Evolutionary conservation across 129 eudicot genomes (phyloP).

Genomic region (Tanacetum coccineum): DNA sequence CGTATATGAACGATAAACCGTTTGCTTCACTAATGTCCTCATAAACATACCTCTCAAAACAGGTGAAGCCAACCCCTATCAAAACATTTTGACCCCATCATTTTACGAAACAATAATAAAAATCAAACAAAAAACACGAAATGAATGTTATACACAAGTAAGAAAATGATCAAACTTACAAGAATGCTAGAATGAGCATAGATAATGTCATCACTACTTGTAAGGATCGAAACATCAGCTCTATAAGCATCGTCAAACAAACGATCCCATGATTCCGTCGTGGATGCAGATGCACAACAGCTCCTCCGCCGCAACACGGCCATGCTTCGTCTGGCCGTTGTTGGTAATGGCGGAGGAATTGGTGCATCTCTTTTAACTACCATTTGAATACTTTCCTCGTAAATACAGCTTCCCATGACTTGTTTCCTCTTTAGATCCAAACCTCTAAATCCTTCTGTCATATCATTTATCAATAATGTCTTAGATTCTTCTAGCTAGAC

Average conservation of each 20-base stretch:
- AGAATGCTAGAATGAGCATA: slow-evolving; percentile 70
- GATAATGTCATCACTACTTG: slow-evolving; percentile 48
- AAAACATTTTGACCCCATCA: slow-evolving; percentile 5
- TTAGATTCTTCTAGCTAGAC: slow-evolving; percentile 17
- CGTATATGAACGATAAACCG: slow-evolving; percentile 46
- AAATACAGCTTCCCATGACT: slow-evolving; percentile 26
- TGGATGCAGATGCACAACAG: slow-evolving; percentile 21
- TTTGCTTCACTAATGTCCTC: slow-evolving; percentile 35
- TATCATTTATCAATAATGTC: slow-evolving; percentile 16
- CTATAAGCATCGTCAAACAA: slow-evolving; percentile 84
- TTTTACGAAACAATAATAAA: not conserved
- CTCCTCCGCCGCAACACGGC: slow-evolving; percentile 20
- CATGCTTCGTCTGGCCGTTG: not conserved
- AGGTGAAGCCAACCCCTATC: slow-evolving; percentile 83
- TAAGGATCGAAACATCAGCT: slow-evolving; percentile 72
- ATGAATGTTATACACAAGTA: too few species aligned
- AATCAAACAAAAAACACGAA: not conserved
- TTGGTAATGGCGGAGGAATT: slow-evolving; percentile 63
- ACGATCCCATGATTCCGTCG: slow-evolving; percentile 52
- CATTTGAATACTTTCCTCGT: slow-evolving; percentile 22
- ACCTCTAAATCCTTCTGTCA: slow-evolving; percentile 13
- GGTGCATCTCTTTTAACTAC: slow-evolving; percentile 31
- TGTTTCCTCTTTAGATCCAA: too few species aligned
- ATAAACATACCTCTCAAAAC: slow-evolving; percentile 62
- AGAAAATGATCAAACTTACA: slow-evolving; percentile 57